A percentile compares a stretch with the other conserved stretches of the same genome.
Conservation (phyloP, 2,329 filamentous ascomycete genomes). For the Pseudocercospora ulei region DNA sequence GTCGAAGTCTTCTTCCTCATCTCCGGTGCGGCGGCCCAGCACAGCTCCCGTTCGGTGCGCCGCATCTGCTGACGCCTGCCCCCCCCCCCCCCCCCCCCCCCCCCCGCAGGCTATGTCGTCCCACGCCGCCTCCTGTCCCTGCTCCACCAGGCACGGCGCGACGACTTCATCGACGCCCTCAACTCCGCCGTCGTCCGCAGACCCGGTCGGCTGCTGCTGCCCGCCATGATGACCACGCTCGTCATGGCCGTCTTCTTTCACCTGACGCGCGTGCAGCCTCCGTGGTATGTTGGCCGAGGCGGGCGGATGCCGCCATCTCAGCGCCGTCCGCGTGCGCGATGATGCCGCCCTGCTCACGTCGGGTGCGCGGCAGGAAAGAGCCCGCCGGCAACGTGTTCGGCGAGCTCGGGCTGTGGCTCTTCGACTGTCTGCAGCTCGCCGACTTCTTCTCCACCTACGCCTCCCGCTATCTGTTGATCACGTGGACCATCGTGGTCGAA, state of each 20-base stretch:
- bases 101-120: conserved; percentile 45
- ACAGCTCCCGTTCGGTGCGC: neutral
- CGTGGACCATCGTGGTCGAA: conserved; percentile 56
- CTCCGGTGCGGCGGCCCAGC: conserved; percentile 29
- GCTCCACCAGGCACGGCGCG: conserved; percentile 28
- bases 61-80: too few species aligned
- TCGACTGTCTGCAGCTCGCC: conserved; percentile 48
- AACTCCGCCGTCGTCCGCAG: conserved; percentile 44
- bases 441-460: conserved; percentile 16
- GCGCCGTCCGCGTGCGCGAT: too few species aligned
- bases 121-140: conserved; percentile 35
- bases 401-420: conserved; percentile 44
- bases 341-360: too few species aligned
- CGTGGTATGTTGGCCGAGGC: conserved; percentile 19
- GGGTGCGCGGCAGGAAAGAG: neutral
- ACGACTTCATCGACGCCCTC: conserved; percentile 36
- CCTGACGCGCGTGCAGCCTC: conserved; percentile 32
- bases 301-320: too few species aligned
- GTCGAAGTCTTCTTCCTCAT: conserved; percentile 46
- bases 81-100: too few species aligned
- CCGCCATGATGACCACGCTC: conserved; percentile 48
- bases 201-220: conserved; percentile 42
- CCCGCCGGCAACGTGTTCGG: conserved; percentile 37
- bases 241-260: conserved; percentile 47
- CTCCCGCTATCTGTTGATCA: conserved; percentile 20